A percentile compares a stretch with the other conserved stretches of the same genome.
Evolutionary conservation across 2,329 filamentous ascomycete species (phyloP).

Genomic region (Trichophyton rubrum): DNA sequence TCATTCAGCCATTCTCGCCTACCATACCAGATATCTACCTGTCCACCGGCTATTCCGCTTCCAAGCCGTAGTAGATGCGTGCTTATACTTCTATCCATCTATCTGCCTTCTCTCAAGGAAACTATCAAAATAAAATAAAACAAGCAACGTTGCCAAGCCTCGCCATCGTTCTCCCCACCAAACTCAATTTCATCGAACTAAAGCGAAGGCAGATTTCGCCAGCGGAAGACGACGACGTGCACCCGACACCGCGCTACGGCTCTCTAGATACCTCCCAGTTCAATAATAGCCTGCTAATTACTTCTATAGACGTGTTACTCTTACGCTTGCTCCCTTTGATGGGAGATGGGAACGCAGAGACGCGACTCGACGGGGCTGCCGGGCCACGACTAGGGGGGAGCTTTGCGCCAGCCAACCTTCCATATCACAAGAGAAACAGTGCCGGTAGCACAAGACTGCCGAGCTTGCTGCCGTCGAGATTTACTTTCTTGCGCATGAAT

Average conservation of each 20-base stretch:
- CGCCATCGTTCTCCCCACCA: not conserved
- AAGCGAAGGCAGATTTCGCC: not conserved
- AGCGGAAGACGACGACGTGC: not conserved
- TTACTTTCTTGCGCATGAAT: slow-evolving; percentile 11
- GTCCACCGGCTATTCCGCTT: no score
- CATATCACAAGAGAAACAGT: not conserved
- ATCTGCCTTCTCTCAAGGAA: no score
- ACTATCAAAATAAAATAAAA: not conserved
- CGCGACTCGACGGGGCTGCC: not conserved
- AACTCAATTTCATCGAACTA: not conserved
- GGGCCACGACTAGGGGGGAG: not conserved
- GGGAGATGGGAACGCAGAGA: slow-evolving; percentile 5
- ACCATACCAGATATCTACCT: not conserved
- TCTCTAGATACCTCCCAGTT: not conserved
- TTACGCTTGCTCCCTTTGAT: not conserved
- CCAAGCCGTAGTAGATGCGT: not conserved
- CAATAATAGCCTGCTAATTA: no score
- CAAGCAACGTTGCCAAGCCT: not conserved
- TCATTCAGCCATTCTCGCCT: not conserved
- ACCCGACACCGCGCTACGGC: not conserved
- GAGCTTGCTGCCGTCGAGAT: slow-evolving; percentile 19
- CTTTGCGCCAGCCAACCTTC: not conserved
- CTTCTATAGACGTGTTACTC: not conserved
- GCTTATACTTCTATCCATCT: no score
- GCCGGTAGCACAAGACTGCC: slow-evolving; percentile 13